A percentile compares a stretch with the other conserved stretches of the same genome.
phyloP scores from a whole-genome alignment of 2,329 filamentous ascomycete genomes.

The Diaporthe nobilis region DNA sequence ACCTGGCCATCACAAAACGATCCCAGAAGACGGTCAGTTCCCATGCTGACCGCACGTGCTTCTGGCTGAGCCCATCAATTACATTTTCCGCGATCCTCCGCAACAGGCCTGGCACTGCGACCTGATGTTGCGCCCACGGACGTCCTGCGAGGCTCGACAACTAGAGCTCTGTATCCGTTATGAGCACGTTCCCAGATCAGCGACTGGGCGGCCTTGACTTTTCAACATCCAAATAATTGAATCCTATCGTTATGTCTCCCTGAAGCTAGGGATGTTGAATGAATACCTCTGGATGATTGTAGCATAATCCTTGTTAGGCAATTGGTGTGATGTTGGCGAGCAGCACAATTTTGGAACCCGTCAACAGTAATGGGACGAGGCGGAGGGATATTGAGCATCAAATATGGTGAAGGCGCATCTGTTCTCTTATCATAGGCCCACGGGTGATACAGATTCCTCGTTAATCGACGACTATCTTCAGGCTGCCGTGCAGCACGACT shows the following conservation, averaged over 20 bases:
- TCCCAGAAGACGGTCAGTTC: conserved; percentile 1
- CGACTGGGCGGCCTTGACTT: background rate
- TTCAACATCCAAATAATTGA: background rate
- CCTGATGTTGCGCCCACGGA: no score
- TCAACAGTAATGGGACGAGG: background rate
- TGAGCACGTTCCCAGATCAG: background rate
- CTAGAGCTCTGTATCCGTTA: background rate
- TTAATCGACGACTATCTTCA: background rate
- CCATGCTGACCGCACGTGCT: background rate
- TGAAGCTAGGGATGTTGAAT: conserved; percentile 13
- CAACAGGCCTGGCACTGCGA: background rate
- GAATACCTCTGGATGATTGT: conserved; percentile 34
- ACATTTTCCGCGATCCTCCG: background rate
- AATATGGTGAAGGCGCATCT: conserved; percentile 10
- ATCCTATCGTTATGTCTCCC: background rate
- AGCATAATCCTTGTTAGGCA: background rate
- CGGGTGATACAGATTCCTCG: background rate
- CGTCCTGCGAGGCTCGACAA: background rate
- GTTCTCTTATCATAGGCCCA: background rate
- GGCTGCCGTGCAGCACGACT: background rate
- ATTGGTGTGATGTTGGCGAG: conserved; percentile 2
- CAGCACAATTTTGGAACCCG: conserved; percentile 9
- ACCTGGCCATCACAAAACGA: conserved; percentile 12
- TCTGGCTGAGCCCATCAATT: conserved; percentile 6
- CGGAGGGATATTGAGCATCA: conserved; percentile 31